A percentile compares a stretch with the other conserved stretches of the same genome.
phyloP scores from a whole-genome alignment of 768 basidiomycete species.

The Suillus decipiens region DNA sequence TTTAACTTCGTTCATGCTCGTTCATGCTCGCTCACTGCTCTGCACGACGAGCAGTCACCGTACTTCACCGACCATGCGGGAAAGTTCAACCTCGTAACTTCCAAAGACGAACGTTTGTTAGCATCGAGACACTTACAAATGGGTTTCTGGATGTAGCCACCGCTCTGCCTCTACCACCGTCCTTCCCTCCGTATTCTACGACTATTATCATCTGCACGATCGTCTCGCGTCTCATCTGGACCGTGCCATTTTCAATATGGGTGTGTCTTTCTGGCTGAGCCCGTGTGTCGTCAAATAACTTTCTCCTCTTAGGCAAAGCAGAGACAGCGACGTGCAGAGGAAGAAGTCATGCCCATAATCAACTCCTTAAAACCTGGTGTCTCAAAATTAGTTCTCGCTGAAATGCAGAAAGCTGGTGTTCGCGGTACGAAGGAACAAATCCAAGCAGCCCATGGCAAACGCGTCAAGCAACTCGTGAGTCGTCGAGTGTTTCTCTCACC shows the following conservation, averaged over 20 bases:
- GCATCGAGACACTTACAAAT: constrained; percentile 45
- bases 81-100: constrained; percentile 12
- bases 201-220: constrained; percentile 74
- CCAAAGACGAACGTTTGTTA: constrained; percentile 25
- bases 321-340: constrained; percentile 60
- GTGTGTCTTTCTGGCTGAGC: constrained; percentile 36
- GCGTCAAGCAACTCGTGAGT: constrained; percentile 50
- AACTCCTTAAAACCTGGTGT: constrained; percentile 47
- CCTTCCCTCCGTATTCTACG: constrained; percentile 69
- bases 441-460: constrained; percentile 47
- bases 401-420: constrained; percentile 60
- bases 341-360: constrained; percentile 59
- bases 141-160: constrained; percentile 76
- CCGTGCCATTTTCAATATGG: constrained; percentile 78
- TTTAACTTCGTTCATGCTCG: constrained; percentile 3
- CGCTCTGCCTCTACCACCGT: constrained; percentile 71
- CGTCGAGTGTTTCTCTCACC: not conserved
- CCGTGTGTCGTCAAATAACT: constrained; percentile 10
- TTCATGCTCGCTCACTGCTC: constrained; percentile 28
- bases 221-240: constrained; percentile 54
- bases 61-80: constrained; percentile 14
- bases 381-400: constrained; percentile 33
- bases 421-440: constrained; percentile 56
- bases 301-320: constrained; percentile 51
- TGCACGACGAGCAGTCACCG: constrained; percentile 17